phyloP scores from a whole-genome alignment of 345 rosid genomes.

The Linum lewisii region DNA sequence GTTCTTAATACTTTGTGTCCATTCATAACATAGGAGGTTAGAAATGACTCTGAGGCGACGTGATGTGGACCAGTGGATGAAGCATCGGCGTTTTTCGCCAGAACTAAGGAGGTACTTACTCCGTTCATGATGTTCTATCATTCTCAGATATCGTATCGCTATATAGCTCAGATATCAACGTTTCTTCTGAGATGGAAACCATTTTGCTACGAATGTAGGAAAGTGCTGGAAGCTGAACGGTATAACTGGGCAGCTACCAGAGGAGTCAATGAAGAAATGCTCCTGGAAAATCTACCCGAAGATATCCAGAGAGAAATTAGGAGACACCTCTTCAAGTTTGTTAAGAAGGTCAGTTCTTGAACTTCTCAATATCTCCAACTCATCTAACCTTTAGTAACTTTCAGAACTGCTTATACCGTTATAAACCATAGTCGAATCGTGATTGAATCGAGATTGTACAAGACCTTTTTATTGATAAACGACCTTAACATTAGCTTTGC shows the following conservation, averaged over 20 bases:
- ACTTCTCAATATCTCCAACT: not conserved
- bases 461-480: no score
- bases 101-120: slow-evolving; percentile 46
- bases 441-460: no score
- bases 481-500: no score
- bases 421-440: no score
- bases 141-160: not conserved
- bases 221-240: slow-evolving; percentile 72
- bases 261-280: slow-evolving; percentile 72
- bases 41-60: slow-evolving; percentile 82
- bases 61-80: slow-evolving; percentile 97
- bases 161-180: no score
- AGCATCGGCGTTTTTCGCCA: slow-evolving; percentile 67
- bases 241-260: slow-evolving; percentile 84
- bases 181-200: not conserved
- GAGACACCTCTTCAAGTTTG: slow-evolving; percentile 73
- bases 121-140: not conserved
- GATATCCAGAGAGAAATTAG: slow-evolving; percentile 85
- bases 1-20: slow-evolving; percentile 8
- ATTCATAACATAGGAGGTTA: slow-evolving; percentile 41
- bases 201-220: slow-evolving; percentile 31
- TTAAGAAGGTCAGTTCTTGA: slow-evolving; percentile 48
- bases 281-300: slow-evolving; percentile 71
- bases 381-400: no score
- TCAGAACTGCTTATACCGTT: no score